Conservation (phyloP, 306 rosid species). For the Corylus avellana region DNA sequence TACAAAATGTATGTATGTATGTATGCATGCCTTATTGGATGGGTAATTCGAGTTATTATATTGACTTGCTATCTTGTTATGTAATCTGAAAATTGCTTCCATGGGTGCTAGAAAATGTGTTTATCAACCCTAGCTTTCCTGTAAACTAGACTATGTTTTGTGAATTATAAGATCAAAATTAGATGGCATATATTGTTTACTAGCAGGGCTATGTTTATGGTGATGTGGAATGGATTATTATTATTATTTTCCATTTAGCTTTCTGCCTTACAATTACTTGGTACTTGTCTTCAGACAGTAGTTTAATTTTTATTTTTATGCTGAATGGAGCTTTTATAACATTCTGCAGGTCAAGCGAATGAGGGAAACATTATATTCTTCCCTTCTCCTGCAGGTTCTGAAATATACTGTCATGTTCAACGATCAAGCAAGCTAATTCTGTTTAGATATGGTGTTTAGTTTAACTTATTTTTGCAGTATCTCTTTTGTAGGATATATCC, state of each 20-base stretch:
- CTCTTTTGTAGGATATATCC: constrained; percentile 84
- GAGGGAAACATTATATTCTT: constrained; percentile 90
- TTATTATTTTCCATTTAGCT: neutral
- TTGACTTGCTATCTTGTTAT: neutral
- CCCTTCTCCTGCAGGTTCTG: constrained; percentile 88
- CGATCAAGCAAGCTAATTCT: constrained; percentile 18
- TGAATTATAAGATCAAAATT: neutral
- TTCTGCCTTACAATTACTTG: neutral
- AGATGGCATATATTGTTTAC: neutral
- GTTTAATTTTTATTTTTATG: neutral
- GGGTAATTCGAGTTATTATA: neutral
- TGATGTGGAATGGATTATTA: neutral
- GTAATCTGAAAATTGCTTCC: neutral
- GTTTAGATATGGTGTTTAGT: constrained; percentile 21
- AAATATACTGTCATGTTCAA: neutral
- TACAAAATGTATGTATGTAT: too few relatives aligned
- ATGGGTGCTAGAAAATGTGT: neutral
- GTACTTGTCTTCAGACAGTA: constrained; percentile 16
- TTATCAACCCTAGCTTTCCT: neutral
- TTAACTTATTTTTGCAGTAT: constrained; percentile 47
- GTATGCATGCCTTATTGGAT: neutral
- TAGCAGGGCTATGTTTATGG: neutral
- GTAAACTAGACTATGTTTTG: neutral
- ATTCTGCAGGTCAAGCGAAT: constrained; percentile 84
- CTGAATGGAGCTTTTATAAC: constrained; percentile 30